Evolutionary conservation across 2,329 filamentous ascomycete species (phyloP).

Genomic region (Penicillium sp.): DNA sequence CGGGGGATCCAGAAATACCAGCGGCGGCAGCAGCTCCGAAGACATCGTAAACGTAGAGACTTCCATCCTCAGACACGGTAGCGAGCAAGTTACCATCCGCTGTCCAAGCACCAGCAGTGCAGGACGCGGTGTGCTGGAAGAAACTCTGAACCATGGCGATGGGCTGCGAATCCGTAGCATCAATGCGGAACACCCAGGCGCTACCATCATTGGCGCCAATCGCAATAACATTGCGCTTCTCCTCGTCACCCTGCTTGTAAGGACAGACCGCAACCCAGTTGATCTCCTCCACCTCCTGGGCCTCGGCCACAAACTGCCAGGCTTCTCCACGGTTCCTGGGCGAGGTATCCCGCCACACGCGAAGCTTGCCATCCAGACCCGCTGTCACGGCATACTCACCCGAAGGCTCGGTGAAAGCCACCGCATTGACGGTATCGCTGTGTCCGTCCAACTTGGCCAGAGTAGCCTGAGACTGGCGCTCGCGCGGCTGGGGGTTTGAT

Average conservation of each 20-base stretch:
- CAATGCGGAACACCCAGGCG: slow-evolving; percentile 94
- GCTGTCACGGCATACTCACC: slow-evolving; percentile 87
- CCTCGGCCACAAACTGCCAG: slow-evolving; percentile 74
- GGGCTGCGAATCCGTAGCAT: slow-evolving; percentile 66
- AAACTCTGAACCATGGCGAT: slow-evolving; percentile 88
- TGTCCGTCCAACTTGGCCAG: slow-evolving; percentile 85
- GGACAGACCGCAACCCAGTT: slow-evolving; percentile 88
- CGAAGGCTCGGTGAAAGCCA: slow-evolving; percentile 80
- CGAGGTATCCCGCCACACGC: slow-evolving; percentile 66
- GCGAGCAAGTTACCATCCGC: slow-evolving; percentile 84
- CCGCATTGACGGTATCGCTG: slow-evolving; percentile 85
- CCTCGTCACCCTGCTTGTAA: slow-evolving; percentile 54
- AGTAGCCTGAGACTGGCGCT: slow-evolving; percentile 66
- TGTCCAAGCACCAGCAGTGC: slow-evolving; percentile 90
- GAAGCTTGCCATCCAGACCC: slow-evolving; percentile 83
- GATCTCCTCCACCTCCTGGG: slow-evolving; percentile 91
- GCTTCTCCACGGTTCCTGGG: slow-evolving; percentile 56
- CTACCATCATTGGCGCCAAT: slow-evolving; percentile 88
- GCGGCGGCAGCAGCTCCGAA: slow-evolving; percentile 77
- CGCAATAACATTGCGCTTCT: slow-evolving; percentile 80
- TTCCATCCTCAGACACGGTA: slow-evolving; percentile 87
- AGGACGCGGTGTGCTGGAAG: slow-evolving; percentile 84
- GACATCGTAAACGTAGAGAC: slow-evolving; percentile 90
- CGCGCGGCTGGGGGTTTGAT: slow-evolving; percentile 66
- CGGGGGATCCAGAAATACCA: slow-evolving; percentile 61